Percentiles rank a stretch among this genome's conserved stretches.
These are phyloP conservation scores for Aspergillus tanneri DNA, from an alignment of 2,329 filamentous ascomycete genomes.

Conservation along the genomic window DNA sequence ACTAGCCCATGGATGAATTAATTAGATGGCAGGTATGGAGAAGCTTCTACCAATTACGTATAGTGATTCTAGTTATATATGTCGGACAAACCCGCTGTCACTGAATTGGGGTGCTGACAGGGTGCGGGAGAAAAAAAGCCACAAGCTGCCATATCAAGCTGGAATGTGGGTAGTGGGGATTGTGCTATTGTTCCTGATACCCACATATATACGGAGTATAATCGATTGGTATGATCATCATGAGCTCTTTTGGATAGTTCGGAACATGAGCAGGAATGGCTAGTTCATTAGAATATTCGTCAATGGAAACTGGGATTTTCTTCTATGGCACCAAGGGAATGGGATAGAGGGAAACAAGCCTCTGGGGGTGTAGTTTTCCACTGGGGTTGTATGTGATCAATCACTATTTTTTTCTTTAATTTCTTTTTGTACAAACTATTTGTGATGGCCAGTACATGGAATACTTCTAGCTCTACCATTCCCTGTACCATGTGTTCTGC, in stretches of 20 bases:
- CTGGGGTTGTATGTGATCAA: too few relatives aligned
- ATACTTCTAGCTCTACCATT: background rate
- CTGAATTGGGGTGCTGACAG: background rate
- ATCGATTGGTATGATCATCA: background rate
- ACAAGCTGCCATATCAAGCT: background rate
- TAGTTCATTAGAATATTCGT: too few relatives aligned
- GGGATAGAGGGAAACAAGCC: slow-evolving; percentile 18
- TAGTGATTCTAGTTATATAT: background rate
- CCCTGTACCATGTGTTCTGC: background rate
- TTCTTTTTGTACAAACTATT: background rate
- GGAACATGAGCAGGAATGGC: too few relatives aligned
- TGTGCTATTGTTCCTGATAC: background rate
- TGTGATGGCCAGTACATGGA: background rate
- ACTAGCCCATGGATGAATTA: too few relatives aligned
- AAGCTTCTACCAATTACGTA: background rate
- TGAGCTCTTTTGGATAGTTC: background rate
- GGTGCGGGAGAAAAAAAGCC: background rate
- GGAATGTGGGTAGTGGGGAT: background rate
- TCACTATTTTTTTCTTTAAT: too few relatives aligned
- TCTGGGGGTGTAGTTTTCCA: slow-evolving; percentile 9
- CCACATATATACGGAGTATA: background rate
- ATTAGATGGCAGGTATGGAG: background rate
- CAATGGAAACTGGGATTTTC: slow-evolving; percentile 13
- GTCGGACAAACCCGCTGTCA: background rate
- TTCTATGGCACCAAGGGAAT: slow-evolving; percentile 12